Conservation (phyloP, 2,329 filamentous ascomycete species). For the Coniella lustricola region DNA sequence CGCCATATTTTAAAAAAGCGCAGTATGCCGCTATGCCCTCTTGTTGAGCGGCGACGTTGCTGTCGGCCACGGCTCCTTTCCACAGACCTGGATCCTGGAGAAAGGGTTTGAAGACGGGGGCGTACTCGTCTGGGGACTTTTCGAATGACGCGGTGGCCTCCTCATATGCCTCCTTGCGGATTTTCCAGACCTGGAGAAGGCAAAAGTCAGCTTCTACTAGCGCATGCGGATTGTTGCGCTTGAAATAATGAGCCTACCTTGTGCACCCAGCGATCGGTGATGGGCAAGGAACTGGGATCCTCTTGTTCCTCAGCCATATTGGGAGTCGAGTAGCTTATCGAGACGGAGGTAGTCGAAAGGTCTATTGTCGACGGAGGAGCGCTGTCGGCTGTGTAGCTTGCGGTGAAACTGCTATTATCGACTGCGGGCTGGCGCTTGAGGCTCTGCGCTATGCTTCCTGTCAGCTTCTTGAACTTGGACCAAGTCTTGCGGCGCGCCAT, state of each 20-base stretch:
- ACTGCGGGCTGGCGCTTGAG: neutral
- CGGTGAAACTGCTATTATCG: neutral
- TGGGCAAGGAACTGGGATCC: slow-evolving; percentile 71
- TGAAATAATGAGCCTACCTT: slow-evolving; percentile 47
- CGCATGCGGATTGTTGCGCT: neutral
- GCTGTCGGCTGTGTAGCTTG: neutral
- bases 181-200: slow-evolving; percentile 76
- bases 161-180: slow-evolving; percentile 90
- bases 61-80: slow-evolving; percentile 89
- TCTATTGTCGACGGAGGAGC: neutral
- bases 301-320: slow-evolving; percentile 76
- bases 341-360: neutral
- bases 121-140: slow-evolving; percentile 73
- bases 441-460: slow-evolving; percentile 11
- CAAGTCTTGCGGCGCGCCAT: slow-evolving; percentile 12
- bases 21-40: slow-evolving; percentile 84
- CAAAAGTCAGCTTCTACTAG: neutral
- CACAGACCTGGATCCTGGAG: slow-evolving; percentile 76
- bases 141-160: slow-evolving; percentile 84
- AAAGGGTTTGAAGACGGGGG: slow-evolving; percentile 82
- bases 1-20: slow-evolving; percentile 87
- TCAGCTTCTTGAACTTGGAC: slow-evolving; percentile 10
- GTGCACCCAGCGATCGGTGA: slow-evolving; percentile 75
- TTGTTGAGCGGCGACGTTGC: slow-evolving; percentile 93
- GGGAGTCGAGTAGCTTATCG: neutral